These are phyloP conservation scores for Alternaria sp. DNA, from an alignment of 2,329 filamentous ascomycete genomes.

Conservation along the genomic window DNA sequence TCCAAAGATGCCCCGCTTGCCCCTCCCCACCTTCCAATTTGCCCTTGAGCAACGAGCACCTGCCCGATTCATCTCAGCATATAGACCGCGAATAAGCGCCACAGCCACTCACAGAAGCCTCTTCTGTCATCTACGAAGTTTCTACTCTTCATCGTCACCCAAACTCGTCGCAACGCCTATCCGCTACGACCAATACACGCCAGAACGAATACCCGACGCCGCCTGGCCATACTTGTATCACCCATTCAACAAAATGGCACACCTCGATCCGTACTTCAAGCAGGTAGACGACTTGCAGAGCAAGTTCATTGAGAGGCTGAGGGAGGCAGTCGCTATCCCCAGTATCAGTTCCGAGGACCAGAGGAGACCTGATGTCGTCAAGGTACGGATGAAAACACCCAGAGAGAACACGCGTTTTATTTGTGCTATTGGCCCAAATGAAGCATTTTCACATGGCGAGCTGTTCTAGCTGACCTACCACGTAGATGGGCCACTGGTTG, in stretches of 20 bases:
- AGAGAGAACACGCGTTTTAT: neutral
- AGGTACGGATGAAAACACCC: conserved; percentile 53
- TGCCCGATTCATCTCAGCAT: conserved; percentile 43
- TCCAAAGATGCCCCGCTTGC: conserved; percentile 33
- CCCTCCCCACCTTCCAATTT: conserved; percentile 28
- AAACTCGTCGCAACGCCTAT: conserved; percentile 19
- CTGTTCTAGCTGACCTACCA: conserved; percentile 5
- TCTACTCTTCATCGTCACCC: conserved; percentile 20
- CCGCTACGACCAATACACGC: conserved; percentile 30
- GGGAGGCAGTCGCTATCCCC: conserved; percentile 93
- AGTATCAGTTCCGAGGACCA: conserved; percentile 93
- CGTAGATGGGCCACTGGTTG: conserved; percentile 88
- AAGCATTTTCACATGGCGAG: neutral
- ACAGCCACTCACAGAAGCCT: conserved; percentile 6
- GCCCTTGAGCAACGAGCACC: conserved; percentile 30
- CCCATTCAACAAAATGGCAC: conserved; percentile 73
- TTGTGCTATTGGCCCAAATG: neutral
- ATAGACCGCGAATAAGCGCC: conserved; percentile 46
- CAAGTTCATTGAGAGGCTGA: conserved; percentile 87
- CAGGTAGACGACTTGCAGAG: conserved; percentile 83
- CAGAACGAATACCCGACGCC: conserved; percentile 33
- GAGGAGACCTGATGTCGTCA: conserved; percentile 88
- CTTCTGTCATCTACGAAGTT: conserved; percentile 21
- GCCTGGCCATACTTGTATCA: conserved; percentile 60
- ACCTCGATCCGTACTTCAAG: conserved; percentile 91